phyloP scores from a whole-genome alignment of 805 yeast species.

The Metschnikowia lunata region DNA sequence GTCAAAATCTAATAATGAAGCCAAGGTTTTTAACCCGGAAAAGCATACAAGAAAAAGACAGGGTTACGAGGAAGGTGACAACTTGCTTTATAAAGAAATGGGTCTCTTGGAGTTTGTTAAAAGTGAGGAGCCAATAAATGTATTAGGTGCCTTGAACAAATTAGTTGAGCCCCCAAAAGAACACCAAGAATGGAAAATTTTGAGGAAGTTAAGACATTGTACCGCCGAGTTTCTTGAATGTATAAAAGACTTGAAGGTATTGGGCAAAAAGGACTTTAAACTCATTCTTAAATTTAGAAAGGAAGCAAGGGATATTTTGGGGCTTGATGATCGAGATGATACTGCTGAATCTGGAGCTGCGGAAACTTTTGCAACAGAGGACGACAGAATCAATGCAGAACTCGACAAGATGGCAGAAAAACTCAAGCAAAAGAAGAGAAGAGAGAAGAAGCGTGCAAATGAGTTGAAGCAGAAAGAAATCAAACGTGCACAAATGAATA shows the following conservation, averaged over 20 bases:
- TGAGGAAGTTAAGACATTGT: slow-evolving; percentile 71
- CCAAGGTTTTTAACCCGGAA: slow-evolving; percentile 93
- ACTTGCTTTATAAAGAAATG: slow-evolving; percentile 62
- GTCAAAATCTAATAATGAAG: slow-evolving; percentile 72
- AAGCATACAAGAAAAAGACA: slow-evolving; percentile 84
- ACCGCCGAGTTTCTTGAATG: slow-evolving; percentile 77
- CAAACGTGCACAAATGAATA: slow-evolving; percentile 89
- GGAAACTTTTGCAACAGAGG: slow-evolving; percentile 74
- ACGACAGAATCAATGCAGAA: slow-evolving; percentile 84
- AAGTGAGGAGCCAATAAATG: slow-evolving; percentile 76
- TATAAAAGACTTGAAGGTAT: slow-evolving; percentile 84
- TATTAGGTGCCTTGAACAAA: slow-evolving; percentile 68
- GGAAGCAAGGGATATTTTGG: slow-evolving; percentile 74
- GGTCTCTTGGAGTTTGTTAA: slow-evolving; percentile 77
- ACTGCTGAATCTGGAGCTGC: slow-evolving; percentile 48
- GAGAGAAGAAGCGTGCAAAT: slow-evolving; percentile 79
- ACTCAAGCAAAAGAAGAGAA: slow-evolving; percentile 62
- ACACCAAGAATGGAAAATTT: slow-evolving; percentile 67
- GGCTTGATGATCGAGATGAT: slow-evolving; percentile 57
- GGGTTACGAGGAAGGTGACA: slow-evolving; percentile 96
- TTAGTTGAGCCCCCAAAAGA: slow-evolving; percentile 53
- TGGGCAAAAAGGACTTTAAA: slow-evolving; percentile 93
- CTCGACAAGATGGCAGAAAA: slow-evolving; percentile 67
- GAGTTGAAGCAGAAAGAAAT: slow-evolving; percentile 85
- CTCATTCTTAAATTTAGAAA: slow-evolving; percentile 82